Percentiles rank a stretch among this genome's conserved stretches.
Evolutionary conservation across 345 rosid species (phyloP).

Genomic region (Syzygium grande): DNA sequence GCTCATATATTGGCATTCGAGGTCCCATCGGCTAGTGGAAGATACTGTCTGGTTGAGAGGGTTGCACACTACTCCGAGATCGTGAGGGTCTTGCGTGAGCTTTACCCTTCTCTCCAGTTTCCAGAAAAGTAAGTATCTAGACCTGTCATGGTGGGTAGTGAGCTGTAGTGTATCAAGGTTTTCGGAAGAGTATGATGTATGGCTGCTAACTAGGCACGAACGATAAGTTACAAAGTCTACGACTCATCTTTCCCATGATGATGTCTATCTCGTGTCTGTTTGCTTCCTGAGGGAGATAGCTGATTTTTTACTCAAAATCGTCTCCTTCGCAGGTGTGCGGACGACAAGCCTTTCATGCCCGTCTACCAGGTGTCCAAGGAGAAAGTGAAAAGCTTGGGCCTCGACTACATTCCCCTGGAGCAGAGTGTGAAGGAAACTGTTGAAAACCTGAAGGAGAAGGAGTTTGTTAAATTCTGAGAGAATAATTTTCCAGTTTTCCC

Average conservation of each 20-base stretch:
- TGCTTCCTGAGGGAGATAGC: not conserved
- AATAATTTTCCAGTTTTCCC: not conserved
- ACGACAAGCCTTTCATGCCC: conserved; percentile 64
- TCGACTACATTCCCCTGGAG: conserved; percentile 73
- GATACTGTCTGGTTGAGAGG: conserved; percentile 79
- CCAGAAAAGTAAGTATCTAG: conserved; percentile 55
- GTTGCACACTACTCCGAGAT: conserved; percentile 75
- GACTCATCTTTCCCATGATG: not conserved
- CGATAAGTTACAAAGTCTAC: not conserved
- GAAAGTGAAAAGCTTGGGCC: conserved; percentile 59
- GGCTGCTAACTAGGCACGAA: not conserved
- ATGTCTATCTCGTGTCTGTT: not conserved
- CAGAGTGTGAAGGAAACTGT: conserved; percentile 81
- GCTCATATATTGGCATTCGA: conserved; percentile 91
- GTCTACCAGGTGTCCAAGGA: conserved; percentile 77
- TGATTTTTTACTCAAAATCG: not conserved
- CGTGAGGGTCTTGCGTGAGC: conserved; percentile 38
- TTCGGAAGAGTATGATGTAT: not conserved
- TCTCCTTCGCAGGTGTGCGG: conserved; percentile 42
- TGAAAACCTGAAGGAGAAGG: conserved; percentile 88
- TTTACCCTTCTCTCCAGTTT: conserved; percentile 62
- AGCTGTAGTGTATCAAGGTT: not conserved
- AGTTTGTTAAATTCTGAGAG: conserved; percentile 41
- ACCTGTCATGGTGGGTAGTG: not conserved
- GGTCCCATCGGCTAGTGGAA: conserved; percentile 65